Evolutionary conservation across 306 rosid species (phyloP), one percentile per base, ranked within the genome.

Genomic region (Begonia peltatifolia): DNA sequence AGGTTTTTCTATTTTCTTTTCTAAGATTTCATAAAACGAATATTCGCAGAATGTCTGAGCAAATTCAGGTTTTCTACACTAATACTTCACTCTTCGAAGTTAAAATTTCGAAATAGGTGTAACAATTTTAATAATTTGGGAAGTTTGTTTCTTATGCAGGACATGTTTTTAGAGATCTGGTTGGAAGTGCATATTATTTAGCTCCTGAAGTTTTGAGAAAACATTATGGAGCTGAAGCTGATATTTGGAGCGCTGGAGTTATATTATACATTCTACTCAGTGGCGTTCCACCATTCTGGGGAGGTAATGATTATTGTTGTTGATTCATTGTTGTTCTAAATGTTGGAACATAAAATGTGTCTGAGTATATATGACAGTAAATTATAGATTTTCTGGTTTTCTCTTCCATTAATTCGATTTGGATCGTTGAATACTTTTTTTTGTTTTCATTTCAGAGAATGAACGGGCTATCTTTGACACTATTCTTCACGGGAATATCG

Each of bases 231-330:
- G 79, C 80, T 6, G 95, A 85, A 69, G 85, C 87, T 63, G 97
- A 90, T 76, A 74, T 82, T 76, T 90, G 97, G 97, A 85, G 97
- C 68, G 94, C 92, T 2, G 97, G 97, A 5, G 72, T 90, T 47
- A 90, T 90, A 60, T 68, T 90, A 16, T 90, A 83, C 72, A 90
- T 90, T 78, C 76, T 90, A 50, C 97, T 90, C 52, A 74, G 92
- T 65, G 97, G 97, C 30, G 92, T 90, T 36, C 97, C 97, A 1
- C 97, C 97, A 35, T 85, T 85, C 71, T 90, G 95, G 95, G 95
- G 92, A 74, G 97, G 97, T 90, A 74, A 14, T 47, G 3, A 12
- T 55, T 18, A 10, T 12, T 48, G 14, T 48, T 59, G 54, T 30
- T 59, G 54, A 16, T 59, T 36, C 10, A 16, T 11, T 48, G 38